Evolutionary conservation across 176 grass and related monocot species (phyloP).

Genomic region (Zea luxurians): DNA sequence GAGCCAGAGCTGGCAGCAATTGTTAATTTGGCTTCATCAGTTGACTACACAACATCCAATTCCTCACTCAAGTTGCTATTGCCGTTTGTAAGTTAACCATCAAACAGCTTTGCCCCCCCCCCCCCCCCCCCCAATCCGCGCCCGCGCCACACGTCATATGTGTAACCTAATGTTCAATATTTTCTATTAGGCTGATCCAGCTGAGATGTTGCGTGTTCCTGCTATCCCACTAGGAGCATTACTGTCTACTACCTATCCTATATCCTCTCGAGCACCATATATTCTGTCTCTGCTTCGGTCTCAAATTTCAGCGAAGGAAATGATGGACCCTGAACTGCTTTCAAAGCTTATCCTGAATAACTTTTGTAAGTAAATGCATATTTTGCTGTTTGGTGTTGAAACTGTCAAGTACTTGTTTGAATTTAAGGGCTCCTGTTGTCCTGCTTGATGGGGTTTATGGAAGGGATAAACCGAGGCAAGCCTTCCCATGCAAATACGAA

Average conservation of each 20-base stretch:
- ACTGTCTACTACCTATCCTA: conserved; percentile 75
- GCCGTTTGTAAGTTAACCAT: conserved; percentile 70
- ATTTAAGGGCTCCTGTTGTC: neutral
- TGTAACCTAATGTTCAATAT: conserved; percentile 36
- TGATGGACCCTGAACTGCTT: conserved; percentile 94
- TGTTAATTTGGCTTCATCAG: conserved; percentile 88
- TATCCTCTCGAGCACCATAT: conserved; percentile 74
- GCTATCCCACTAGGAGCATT: conserved; percentile 75
- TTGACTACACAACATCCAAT: conserved; percentile 94
- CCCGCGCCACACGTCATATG: neutral
- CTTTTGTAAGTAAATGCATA: conserved; percentile 73
- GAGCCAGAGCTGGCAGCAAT: conserved; percentile 66
- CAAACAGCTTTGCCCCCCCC: neutral
- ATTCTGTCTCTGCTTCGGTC: conserved; percentile 72
- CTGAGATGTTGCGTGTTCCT: conserved; percentile 74
- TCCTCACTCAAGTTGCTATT: conserved; percentile 91
- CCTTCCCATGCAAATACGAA: too few species aligned
- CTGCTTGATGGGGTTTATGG: too few species aligned
- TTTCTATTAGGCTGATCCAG: conserved; percentile 79
- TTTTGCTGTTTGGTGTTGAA: conserved; percentile 28
- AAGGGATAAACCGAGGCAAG: too few species aligned
- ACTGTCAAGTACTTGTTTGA: neutral
- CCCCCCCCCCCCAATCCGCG: too few species aligned
- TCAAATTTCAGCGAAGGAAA: conserved; percentile 88
- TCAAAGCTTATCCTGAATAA: conserved; percentile 87